Conservation (phyloP, 2,329 filamentous ascomycete genomes). For the Aspergillus melleus region DNA sequence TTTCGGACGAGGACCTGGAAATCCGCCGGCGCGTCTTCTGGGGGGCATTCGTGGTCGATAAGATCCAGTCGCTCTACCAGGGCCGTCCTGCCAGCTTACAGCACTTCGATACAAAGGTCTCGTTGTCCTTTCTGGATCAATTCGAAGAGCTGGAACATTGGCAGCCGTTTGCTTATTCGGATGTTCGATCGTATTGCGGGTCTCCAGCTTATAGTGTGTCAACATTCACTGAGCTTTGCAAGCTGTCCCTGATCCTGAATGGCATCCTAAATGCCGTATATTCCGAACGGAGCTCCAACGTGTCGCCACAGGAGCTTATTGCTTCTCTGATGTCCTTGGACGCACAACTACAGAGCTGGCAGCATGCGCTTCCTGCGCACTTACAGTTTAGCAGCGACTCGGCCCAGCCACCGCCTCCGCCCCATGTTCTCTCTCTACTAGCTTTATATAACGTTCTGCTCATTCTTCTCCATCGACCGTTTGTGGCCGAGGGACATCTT, state of each 20-base stretch:
- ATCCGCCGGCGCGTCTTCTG: conserved; percentile 35
- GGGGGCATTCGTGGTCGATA: conserved; percentile 45
- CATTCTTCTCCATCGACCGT: conserved; percentile 57
- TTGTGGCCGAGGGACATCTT: conserved; percentile 46
- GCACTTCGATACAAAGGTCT: conserved; percentile 49
- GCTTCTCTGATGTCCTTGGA: conserved; percentile 42
- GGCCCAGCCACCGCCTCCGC: conserved; percentile 36
- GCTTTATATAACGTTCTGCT: conserved; percentile 54
- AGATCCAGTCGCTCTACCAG: conserved; percentile 57
- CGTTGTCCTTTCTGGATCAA: conserved; percentile 37
- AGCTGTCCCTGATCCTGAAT: conserved; percentile 49
- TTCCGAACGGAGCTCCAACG: conserved; percentile 42
- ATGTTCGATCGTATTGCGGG: conserved; percentile 31
- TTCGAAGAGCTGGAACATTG: conserved; percentile 57
- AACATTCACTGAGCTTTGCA: conserved; percentile 36
- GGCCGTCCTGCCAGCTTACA: conserved; percentile 50
- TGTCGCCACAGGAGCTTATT: conserved; percentile 33
- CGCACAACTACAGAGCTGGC: conserved; percentile 46
- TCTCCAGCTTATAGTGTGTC: conserved; percentile 36
- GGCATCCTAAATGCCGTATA: conserved; percentile 49
- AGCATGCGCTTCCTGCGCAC: conserved; percentile 43
- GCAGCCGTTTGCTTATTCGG: conserved; percentile 46
- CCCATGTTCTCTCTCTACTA: conserved; percentile 47
- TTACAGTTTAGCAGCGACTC: conserved; percentile 38
- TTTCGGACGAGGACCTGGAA: conserved; percentile 30